phyloP scores from a whole-genome alignment of 2,329 filamentous ascomycete species.

The Xylariomycetidae sp. region DNA sequence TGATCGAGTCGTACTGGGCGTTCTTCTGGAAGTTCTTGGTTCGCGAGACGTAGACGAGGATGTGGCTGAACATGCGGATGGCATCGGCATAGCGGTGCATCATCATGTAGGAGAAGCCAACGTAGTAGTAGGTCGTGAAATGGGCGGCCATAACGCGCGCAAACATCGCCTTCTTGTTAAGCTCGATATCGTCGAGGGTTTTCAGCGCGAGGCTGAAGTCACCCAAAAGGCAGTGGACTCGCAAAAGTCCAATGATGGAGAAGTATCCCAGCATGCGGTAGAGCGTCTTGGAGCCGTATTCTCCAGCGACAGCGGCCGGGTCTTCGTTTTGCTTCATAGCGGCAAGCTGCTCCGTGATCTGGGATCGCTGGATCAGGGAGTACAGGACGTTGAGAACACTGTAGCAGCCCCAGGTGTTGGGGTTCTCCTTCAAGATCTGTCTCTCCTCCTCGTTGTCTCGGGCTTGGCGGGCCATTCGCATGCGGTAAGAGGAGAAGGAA shows the following conservation, averaged over 20 bases:
- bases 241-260: constrained; percentile 93
- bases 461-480: constrained; percentile 76
- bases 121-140: constrained; percentile 99
- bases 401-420: constrained; percentile 99
- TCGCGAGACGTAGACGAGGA: constrained; percentile 94
- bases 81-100: constrained; percentile 99
- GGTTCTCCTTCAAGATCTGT: constrained; percentile 86
- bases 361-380: constrained; percentile 95
- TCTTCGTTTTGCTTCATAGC: constrained; percentile 95
- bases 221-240: constrained; percentile 92
- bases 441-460: constrained; percentile 85
- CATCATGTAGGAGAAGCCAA: constrained; percentile 99
- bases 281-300: constrained; percentile 88
- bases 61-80: constrained; percentile 99
- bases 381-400: constrained; percentile 98
- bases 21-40: constrained; percentile 99
- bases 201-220: constrained; percentile 98
- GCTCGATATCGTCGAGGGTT: constrained; percentile 98
- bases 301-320: constrained; percentile 77
- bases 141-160: constrained; percentile 98
- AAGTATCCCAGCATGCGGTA: constrained; percentile 99
- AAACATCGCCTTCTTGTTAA: constrained; percentile 99
- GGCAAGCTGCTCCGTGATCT: constrained; percentile 94
- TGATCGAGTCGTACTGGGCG: constrained; percentile 94
- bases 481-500: constrained; percentile 95